Percentiles rank a stretch among this genome's conserved stretches.
Conservation (phyloP, 345 rosid genomes). For the Salix dunnii region DNA sequence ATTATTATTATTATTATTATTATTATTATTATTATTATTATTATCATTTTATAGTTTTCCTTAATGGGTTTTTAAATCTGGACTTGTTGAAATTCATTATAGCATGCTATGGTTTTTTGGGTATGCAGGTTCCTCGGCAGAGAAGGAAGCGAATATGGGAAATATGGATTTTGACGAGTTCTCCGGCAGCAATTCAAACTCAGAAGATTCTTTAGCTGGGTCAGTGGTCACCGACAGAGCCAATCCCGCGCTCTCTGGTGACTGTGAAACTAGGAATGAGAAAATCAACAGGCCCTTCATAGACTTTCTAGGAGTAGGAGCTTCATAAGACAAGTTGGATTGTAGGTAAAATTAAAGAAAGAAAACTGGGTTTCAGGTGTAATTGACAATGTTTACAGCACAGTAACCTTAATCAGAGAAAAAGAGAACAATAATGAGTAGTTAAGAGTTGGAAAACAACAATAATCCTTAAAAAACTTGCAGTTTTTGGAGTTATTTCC, state of each 20-base stretch:
- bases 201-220: slow-evolving; percentile 47
- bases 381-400: slow-evolving; percentile 15
- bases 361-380: not conserved
- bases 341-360: not conserved
- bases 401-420: slow-evolving; percentile 8
- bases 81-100: not conserved
- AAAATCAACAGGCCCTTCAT: slow-evolving; percentile 38
- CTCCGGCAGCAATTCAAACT: slow-evolving; percentile 40
- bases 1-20: no score
- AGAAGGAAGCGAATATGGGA: slow-evolving; percentile 18
- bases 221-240: slow-evolving; percentile 36
- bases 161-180: slow-evolving; percentile 19
- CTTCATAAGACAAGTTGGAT: slow-evolving; percentile 10
- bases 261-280: slow-evolving; percentile 17
- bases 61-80: not conserved
- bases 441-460: not conserved
- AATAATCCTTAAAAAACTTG: not conserved
- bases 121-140: slow-evolving; percentile 27
- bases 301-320: slow-evolving; percentile 73
- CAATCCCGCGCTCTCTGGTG: slow-evolving; percentile 21
- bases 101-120: not conserved
- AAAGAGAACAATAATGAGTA: not conserved
- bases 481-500: not conserved
- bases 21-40: no score
- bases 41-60: not conserved